Evolutionary conservation across 805 yeast species (phyloP), one percentile per base, ranked within the genome.

Genomic region (Ogataea polymorpha): DNA sequence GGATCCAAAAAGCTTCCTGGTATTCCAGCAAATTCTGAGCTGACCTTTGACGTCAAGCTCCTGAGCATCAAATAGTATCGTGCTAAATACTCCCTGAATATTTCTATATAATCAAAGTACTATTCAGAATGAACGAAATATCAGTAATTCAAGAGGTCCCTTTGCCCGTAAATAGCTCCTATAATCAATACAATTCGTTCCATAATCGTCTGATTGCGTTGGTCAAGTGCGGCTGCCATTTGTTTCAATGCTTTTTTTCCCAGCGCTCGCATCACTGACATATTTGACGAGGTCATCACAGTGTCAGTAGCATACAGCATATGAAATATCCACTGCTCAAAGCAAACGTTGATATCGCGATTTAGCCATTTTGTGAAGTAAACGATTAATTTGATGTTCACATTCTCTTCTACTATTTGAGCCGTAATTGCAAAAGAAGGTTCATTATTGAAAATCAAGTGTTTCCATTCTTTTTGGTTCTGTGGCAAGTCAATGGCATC

Each of bases 1-100:
- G 99, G 99, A 53, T 84, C 84, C 59, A 83, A 86, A 72, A 79
- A 86, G 51, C 76, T 93, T 51, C 99, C 99, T 55, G 99, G 98
- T 49, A 87, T 93, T 56, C 99, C 99, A 60, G 86, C 96, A 59
- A 93, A 93, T 82, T 85, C 96, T 50, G 96, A 88, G 70, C 80
- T 93, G 66, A 87, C 95, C 41, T 93, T 93, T 62, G 99, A 91
- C 66, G 96, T 90, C 62, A 91, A 91, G 74, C 78, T 91, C 60
- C 89, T 91, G 51, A 78, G 87, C 51, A 77, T 91, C 67, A 90
- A 90, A 79, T 91, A 49, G 81, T 12, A 17, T n/a, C 30, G 25
- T 16, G 20, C 11, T 28, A 20, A 10, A 20, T 20, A 20, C 21
- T 7, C 21, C 21, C 9, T 20, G 21, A 20, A 20, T 20, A 20